Evolutionary conservation across 805 yeast genomes (phyloP).

Genomic region (Saccharomyces kudriavzevii): DNA sequence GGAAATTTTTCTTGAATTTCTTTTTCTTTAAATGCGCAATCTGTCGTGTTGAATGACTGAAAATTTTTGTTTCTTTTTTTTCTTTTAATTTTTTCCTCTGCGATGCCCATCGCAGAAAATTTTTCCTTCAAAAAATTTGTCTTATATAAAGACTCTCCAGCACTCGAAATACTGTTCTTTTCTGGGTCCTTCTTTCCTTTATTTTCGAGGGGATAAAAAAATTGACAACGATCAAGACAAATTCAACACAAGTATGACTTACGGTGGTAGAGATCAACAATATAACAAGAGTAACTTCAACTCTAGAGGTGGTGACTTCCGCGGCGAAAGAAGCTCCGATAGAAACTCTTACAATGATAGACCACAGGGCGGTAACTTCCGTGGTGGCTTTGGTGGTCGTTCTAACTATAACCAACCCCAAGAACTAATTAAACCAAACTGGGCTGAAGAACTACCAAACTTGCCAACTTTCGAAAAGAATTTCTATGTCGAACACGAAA

Average conservation of each 20-base stretch:
- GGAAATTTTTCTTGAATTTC: neutral
- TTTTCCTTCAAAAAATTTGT: neutral
- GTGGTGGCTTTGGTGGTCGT: constrained; percentile 33
- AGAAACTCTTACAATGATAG: constrained; percentile 31
- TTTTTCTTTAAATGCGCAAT: neutral
- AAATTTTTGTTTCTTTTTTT: constrained; percentile 2
- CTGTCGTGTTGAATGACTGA: neutral
- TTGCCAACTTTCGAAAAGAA: constrained; percentile 91
- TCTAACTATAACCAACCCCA: constrained; percentile 26
- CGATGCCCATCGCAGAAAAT: constrained; percentile 6
- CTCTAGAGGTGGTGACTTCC: constrained; percentile 35
- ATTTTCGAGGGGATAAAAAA: no score
- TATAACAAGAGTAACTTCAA: constrained; percentile 31
- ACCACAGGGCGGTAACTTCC: constrained; percentile 31
- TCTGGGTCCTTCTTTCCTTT: neutral
- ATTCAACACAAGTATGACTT: constrained; percentile 22
- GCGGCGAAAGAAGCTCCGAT: constrained; percentile 34
- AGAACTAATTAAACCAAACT: constrained; percentile 53
- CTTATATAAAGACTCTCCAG: neutral
- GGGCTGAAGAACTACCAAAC: constrained; percentile 53
- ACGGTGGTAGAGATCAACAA: constrained; percentile 32
- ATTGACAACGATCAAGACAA: neutral
- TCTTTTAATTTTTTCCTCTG: neutral
- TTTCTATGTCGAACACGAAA: constrained; percentile 80
- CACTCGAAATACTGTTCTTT: neutral